phyloP scores from a whole-genome alignment of 179 eudicot genomes.

The Beta macrorhiza region DNA sequence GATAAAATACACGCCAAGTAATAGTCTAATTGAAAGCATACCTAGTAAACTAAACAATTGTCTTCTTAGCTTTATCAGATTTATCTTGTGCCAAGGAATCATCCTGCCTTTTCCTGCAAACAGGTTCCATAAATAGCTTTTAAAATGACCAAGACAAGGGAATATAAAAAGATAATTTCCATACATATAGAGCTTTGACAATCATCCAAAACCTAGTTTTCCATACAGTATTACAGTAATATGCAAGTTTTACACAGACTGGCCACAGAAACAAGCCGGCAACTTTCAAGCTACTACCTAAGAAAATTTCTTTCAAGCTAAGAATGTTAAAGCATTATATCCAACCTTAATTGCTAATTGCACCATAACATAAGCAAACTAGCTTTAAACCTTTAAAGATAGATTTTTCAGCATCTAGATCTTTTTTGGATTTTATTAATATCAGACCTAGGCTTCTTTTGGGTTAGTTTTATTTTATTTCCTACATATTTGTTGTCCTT shows the following conservation, averaged over 20 bases:
- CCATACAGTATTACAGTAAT: neutral
- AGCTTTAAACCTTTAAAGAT: no score
- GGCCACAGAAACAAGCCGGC: neutral
- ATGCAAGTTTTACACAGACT: neutral
- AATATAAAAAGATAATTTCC: neutral
- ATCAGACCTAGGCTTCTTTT: no score
- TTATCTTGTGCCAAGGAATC: conserved; percentile 21
- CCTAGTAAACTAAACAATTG: conserved; percentile 31
- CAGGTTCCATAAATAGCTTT: conserved; percentile 10
- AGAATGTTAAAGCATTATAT: neutral
- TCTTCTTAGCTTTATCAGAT: conserved; percentile 20
- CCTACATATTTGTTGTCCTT: no score
- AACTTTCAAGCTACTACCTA: neutral
- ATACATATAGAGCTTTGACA: conserved; percentile 1
- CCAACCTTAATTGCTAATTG: neutral
- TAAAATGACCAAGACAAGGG: neutral
- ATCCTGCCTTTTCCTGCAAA: conserved; percentile 47
- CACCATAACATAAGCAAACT: neutral
- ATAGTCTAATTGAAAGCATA: conserved; percentile 17
- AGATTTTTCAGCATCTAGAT: no score
- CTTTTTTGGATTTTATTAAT: no score
- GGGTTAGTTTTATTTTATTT: no score
- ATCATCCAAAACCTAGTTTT: neutral
- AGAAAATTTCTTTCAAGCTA: neutral
- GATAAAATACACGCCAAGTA: neutral